Evolutionary conservation across 306 rosid genomes (phyloP), one percentile per base, ranked within the genome.

Genomic region (Cucumis melo): DNA sequence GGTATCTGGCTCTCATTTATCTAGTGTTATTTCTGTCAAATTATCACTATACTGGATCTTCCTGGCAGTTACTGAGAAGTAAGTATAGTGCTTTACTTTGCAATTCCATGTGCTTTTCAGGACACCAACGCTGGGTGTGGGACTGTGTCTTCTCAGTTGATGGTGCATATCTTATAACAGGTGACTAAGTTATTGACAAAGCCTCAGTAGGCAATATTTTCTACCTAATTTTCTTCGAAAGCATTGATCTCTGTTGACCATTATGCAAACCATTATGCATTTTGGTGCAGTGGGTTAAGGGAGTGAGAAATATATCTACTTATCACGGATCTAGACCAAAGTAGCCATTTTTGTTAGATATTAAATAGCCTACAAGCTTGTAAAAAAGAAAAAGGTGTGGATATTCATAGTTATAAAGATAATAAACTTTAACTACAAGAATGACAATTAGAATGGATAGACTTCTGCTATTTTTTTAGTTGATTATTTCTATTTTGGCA

Each of bases 121-220:
- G 99, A 77, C 98, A 95, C 81, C 85, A 80, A 67, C 93, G 97
- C 70, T 95, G 99, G 99, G 99, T 95, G 36, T 92, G 99, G 99
- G 99, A 95, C 79, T 95, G 99, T 83, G 99, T 95, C 63, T 95
- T 95, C 90, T 95, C 99, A 6, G 98, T 90, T 14, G 99, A 92
- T 56, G 99, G 99, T 77, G 98, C 99, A 78, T 95, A 89, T 83
- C 96, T 95, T 80, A 92, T 95, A 73, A 95, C 99, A 86, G 99
- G 98, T 91, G 83, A 80, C 38, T 39, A 56, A 34, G 20, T 54
- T 79, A 80, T 79, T 44, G 74, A 66, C 51, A 55, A 62, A 38
- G 51, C 51, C 73, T 39, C 27, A 39, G 8, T 38, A 64, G 72
- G 74, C 53, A 2, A 27, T 21, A 41, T 70, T 70, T 19, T 65